A percentile compares a stretch with the other conserved stretches of the same genome.
Evolutionary conservation across 768 basidiomycete species (phyloP).

Genomic region (Cyclocybe aegerita): DNA sequence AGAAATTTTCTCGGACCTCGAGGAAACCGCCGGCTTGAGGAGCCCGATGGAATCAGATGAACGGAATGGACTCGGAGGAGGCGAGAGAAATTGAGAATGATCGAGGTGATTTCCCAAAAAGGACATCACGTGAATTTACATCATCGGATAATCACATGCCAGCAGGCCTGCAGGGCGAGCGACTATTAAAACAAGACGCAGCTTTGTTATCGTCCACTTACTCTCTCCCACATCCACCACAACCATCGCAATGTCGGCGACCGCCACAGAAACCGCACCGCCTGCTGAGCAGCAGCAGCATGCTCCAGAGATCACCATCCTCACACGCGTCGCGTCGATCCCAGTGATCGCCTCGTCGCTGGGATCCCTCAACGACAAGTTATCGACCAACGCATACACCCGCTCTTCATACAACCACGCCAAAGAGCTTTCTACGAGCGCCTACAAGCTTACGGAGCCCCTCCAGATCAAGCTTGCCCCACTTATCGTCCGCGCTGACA

Average conservation of each 20-base stretch:
- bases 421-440: slow-evolving; percentile 55
- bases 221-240: slow-evolving; percentile 2
- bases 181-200: no score
- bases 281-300: slow-evolving; percentile 14
- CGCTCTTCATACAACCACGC: slow-evolving; percentile 66
- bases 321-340: slow-evolving; percentile 68
- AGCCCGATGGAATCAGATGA: no score
- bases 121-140: no score
- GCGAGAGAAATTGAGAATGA: no score
- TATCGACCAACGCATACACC: slow-evolving; percentile 60
- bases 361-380: slow-evolving; percentile 55
- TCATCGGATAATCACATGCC: no score
- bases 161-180: no score
- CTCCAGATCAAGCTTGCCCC: slow-evolving; percentile 66
- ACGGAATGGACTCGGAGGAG: no score
- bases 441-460: slow-evolving; percentile 64
- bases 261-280: slow-evolving; percentile 27
- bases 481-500: slow-evolving; percentile 61
- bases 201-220: slow-evolving; percentile 2
- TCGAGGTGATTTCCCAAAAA: no score
- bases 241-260: slow-evolving; percentile 15
- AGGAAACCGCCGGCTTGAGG: no score
- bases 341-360: slow-evolving; percentile 70
- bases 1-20: no score
- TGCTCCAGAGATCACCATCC: slow-evolving; percentile 57